Conservation (phyloP, 306 rosid genomes). For the Vicia villosa region DNA sequence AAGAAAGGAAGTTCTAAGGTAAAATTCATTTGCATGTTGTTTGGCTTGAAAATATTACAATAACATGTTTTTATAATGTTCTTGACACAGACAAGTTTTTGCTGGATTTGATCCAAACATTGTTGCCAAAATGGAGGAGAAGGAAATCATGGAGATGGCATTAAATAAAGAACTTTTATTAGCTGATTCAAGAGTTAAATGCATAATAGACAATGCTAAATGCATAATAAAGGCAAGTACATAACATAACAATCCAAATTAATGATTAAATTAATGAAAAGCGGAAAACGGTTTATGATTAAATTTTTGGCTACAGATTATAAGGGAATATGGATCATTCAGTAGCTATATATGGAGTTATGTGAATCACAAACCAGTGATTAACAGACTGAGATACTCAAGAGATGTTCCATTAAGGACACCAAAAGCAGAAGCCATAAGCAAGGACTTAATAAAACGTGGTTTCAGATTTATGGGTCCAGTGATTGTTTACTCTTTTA, state of each 20-base stretch:
- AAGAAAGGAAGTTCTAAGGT: conserved; percentile 79
- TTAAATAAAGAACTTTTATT: conserved; percentile 65
- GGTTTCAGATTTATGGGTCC: conserved; percentile 86
- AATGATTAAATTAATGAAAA: too few relatives aligned
- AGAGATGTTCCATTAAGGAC: conserved; percentile 82
- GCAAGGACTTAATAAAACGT: conserved; percentile 78
- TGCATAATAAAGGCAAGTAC: conserved; percentile 80
- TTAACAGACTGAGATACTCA: conserved; percentile 66
- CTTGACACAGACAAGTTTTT: conserved; percentile 66
- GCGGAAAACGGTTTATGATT: too few relatives aligned
- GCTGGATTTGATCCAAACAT: conserved; percentile 67
- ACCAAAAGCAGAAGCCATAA: conserved; percentile 79
- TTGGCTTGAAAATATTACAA: conserved; percentile 11
- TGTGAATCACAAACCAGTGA: conserved; percentile 75
- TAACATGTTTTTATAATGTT: not conserved
- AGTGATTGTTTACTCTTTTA: conserved; percentile 85
- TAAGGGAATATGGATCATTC: conserved; percentile 78
- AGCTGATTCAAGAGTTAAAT: conserved; percentile 73
- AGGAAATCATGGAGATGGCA: conserved; percentile 65
- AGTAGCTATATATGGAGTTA: conserved; percentile 92
- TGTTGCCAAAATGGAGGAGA: conserved; percentile 90
- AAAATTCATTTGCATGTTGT: conserved; percentile 8
- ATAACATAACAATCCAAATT: not conserved
- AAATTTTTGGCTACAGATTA: conserved; percentile 49
- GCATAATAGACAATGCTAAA: conserved; percentile 86